phyloP scores from a whole-genome alignment of 148 eudicot genomes.

The Silene latifolia region DNA sequence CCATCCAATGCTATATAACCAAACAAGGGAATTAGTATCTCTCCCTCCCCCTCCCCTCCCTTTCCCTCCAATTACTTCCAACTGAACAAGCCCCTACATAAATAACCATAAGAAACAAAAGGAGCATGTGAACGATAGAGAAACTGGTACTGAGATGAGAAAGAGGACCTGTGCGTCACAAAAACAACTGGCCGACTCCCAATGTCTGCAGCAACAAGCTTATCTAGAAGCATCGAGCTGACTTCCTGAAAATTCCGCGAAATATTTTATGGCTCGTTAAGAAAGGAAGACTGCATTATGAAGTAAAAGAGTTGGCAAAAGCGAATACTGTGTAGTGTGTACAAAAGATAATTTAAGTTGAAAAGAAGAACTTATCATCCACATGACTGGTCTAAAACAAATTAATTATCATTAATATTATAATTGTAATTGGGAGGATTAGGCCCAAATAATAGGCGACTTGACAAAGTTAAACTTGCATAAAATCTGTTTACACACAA shows the following conservation, averaged over 20 bases:
- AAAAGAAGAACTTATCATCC: too few relatives aligned
- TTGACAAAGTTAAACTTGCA: neutral
- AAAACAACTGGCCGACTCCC: constrained; percentile 86
- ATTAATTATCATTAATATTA: neutral
- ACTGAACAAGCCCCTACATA: neutral
- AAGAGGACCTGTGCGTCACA: constrained; percentile 83
- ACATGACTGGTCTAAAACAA: neutral
- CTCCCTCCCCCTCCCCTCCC: neutral
- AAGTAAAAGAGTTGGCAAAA: neutral
- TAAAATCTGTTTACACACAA: neutral
- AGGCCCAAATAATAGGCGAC: neutral
- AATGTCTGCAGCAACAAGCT: constrained; percentile 91
- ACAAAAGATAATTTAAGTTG: neutral
- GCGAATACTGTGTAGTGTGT: neutral
- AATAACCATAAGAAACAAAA: neutral
- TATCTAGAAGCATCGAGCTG: constrained; percentile 85
- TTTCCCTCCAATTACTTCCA: too few relatives aligned
- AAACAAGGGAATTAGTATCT: neutral
- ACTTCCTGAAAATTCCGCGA: constrained; percentile 64
- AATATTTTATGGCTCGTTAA: neutral
- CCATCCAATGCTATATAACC: neutral
- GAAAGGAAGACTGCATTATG: neutral
- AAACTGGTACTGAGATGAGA: neutral
- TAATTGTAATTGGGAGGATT: neutral
- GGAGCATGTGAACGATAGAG: neutral